phyloP scores from a whole-genome alignment of 1,284 basidiomycete species.

The Pascua sp. region DNA sequence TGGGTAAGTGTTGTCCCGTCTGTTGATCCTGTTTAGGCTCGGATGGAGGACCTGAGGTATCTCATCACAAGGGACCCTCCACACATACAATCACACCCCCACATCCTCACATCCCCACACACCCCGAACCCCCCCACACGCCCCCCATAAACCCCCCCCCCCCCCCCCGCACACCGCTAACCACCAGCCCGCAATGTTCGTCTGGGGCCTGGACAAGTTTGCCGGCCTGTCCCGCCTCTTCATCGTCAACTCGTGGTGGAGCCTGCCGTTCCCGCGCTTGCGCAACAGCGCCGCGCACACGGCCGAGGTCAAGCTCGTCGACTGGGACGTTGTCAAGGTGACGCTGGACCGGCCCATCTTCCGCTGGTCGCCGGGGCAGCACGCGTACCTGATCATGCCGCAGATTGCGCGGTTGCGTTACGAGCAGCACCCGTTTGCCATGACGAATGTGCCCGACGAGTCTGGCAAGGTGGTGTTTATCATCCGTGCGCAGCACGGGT shows the following conservation, averaged over 20 bases:
- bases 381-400: constrained; percentile 37
- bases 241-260: constrained; percentile 52
- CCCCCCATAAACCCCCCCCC: no score
- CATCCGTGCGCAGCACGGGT: constrained; percentile 25
- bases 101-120: no score
- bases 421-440: constrained; percentile 47
- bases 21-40: no score
- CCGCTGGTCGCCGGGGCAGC: constrained; percentile 35
- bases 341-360: constrained; percentile 8
- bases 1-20: neutral
- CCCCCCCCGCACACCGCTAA: neutral
- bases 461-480: constrained; percentile 8
- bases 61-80: no score
- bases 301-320: constrained; percentile 52
- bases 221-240: constrained; percentile 37
- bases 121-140: no score
- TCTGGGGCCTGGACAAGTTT: constrained; percentile 9
- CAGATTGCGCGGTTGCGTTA: constrained; percentile 33
- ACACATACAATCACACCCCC: no score
- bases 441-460: constrained; percentile 24
- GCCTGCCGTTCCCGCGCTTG: neutral
- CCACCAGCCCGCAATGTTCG: constrained; percentile 4
- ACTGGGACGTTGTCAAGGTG: constrained; percentile 45
- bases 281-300: constrained; percentile 15
- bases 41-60: no score